Conservation (phyloP, 2,329 filamentous ascomycete genomes). For the Biscogniauxia marginata region DNA sequence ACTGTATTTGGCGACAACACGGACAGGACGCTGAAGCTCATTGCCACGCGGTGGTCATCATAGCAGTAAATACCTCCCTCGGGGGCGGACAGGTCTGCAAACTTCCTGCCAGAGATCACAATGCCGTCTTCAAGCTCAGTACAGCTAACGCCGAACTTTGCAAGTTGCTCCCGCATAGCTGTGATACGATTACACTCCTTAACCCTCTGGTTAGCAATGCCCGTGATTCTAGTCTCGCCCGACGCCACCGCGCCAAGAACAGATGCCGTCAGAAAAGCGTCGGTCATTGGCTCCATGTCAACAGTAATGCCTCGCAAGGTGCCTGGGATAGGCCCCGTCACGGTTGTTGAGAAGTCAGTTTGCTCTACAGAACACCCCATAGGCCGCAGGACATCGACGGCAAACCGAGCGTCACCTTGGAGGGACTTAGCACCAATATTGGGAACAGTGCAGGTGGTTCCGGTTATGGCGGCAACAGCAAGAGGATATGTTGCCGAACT, state of each 20-base stretch:
- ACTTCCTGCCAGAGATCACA: constrained; percentile 58
- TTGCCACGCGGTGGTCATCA: constrained; percentile 95
- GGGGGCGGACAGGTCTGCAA: constrained; percentile 51
- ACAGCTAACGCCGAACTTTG: constrained; percentile 87
- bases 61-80: constrained; percentile 81
- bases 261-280: constrained; percentile 93
- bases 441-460: constrained; percentile 90
- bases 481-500: constrained; percentile 97
- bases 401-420: constrained; percentile 93
- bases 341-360: constrained; percentile 81
- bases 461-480: constrained; percentile 90
- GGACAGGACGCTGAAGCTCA: constrained; percentile 94
- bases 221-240: constrained; percentile 81
- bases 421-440: constrained; percentile 92
- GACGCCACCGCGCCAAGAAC: constrained; percentile 87
- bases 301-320: constrained; percentile 72
- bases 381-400: constrained; percentile 80
- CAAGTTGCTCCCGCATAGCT: constrained; percentile 92
- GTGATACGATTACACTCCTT: constrained; percentile 97
- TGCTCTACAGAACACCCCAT: constrained; percentile 95
- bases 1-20: constrained; percentile 69
- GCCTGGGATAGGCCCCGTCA: constrained; percentile 80
- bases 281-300: constrained; percentile 99
- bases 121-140: constrained; percentile 94
- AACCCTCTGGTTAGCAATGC: constrained; percentile 95